Percentiles rank a stretch among this genome's conserved stretches.
Conservation (phyloP, 495 filamentous ascomycete genomes). For the Penicillium taxi region DNA sequence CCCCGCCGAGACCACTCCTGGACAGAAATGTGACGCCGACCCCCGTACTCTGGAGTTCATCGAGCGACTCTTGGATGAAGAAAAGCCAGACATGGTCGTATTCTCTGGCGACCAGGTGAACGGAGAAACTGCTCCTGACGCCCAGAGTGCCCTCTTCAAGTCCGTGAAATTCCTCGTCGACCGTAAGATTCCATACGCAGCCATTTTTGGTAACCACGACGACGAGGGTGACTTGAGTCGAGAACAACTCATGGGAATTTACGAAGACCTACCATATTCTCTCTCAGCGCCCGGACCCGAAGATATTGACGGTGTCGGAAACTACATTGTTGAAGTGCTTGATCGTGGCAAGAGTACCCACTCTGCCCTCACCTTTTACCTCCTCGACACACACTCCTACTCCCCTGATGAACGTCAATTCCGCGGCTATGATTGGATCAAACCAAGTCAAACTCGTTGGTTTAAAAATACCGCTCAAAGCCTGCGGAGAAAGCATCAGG, state of each 20-base stretch:
- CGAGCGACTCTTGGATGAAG: constrained; percentile 69
- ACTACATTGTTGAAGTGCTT: constrained; percentile 88
- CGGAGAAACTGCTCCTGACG: constrained; percentile 83
- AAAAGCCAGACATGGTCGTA: constrained; percentile 86
- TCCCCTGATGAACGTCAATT: constrained; percentile 82
- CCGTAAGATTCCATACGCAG: constrained; percentile 83
- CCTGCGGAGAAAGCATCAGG: constrained; percentile 61
- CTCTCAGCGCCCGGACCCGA: constrained; percentile 73
- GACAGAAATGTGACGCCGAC: constrained; percentile 82
- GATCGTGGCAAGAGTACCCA: constrained; percentile 70
- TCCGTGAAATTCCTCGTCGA: constrained; percentile 78
- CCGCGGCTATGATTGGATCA: constrained; percentile 92
- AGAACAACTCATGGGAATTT: constrained; percentile 68
- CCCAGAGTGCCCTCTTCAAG: constrained; percentile 91
- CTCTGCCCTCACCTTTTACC: constrained; percentile 84
- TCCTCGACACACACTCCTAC: constrained; percentile 89
- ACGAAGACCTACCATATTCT: constrained; percentile 81
- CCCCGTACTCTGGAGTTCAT: constrained; percentile 87
- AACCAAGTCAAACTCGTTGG: constrained; percentile 88
- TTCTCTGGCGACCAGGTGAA: constrained; percentile 93
- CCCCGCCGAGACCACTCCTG: constrained; percentile 55
- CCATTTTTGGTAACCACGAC: constrained; percentile 96
- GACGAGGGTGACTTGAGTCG: constrained; percentile 81
- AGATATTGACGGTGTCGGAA: constrained; percentile 81
- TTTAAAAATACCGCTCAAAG: constrained; percentile 68